phyloP scores from a whole-genome alignment of 1,284 basidiomycete genomes.

The Vanrija pseudolonga region DNA sequence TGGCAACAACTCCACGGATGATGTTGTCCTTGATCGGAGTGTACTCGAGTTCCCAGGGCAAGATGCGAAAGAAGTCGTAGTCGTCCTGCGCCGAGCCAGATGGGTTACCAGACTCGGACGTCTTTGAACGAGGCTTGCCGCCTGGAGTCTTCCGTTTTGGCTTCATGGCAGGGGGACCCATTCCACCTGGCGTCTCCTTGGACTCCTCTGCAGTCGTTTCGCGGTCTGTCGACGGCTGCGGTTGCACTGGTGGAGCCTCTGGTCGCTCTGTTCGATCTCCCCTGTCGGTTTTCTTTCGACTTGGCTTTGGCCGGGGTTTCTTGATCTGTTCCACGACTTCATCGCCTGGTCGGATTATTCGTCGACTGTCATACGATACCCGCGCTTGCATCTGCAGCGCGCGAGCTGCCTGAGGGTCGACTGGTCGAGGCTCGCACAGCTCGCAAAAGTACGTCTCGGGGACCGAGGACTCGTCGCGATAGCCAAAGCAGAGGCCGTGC shows the following conservation, averaged over 20 bases:
- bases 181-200: constrained; percentile 7
- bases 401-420: constrained; percentile 30
- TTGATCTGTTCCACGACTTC: constrained; percentile 7
- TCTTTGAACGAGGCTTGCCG: constrained; percentile 12
- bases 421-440: constrained; percentile 39
- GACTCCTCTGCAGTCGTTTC: background rate
- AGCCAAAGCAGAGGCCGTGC: constrained; percentile 81
- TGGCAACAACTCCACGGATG: constrained; percentile 29
- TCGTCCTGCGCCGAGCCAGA: constrained; percentile 16
- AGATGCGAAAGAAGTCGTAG: constrained; percentile 37
- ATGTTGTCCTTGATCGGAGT: constrained; percentile 44
- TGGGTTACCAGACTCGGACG: background rate
- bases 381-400: constrained; percentile 21
- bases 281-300: constrained; percentile 11
- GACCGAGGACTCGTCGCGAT: constrained; percentile 60
- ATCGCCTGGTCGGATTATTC: background rate
- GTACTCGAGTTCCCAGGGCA: constrained; percentile 47
- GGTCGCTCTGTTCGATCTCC: background rate
- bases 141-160: constrained; percentile 10
- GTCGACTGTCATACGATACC: background rate
- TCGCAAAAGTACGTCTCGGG: constrained; percentile 59
- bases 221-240: background rate
- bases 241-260: background rate
- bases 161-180: constrained; percentile 10
- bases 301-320: constrained; percentile 14